Percentiles rank a stretch among this genome's conserved stretches.
phyloP scores from a whole-genome alignment of 306 rosid genomes.

The Rosa lucieae region DNA sequence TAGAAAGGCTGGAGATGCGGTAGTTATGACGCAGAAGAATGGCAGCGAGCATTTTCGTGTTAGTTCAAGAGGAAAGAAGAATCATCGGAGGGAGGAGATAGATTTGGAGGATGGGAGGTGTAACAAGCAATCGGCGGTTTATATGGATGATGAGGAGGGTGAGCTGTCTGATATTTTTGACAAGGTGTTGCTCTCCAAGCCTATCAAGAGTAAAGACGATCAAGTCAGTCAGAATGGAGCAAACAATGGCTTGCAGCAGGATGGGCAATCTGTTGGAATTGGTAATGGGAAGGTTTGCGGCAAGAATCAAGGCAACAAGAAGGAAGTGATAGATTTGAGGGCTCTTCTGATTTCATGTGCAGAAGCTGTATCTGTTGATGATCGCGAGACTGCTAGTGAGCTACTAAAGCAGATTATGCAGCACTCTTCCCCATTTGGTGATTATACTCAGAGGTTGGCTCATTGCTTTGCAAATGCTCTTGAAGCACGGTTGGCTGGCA shows the following conservation, averaged over 20 bases:
- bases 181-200: conserved; percentile 33
- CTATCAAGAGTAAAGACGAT: not conserved
- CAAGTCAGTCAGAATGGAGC: conserved; percentile 14
- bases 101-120: conserved; percentile 48
- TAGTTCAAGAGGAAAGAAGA: conserved; percentile 45
- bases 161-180: conserved; percentile 37
- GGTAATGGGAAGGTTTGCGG: conserved; percentile 38
- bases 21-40: conserved; percentile 31
- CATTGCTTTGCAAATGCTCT: conserved; percentile 61
- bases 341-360: conserved; percentile 59
- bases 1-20: conserved; percentile 23
- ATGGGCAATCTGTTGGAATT: conserved; percentile 24
- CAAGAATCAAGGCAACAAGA: conserved; percentile 45
- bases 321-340: conserved; percentile 59
- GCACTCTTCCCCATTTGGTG: conserved; percentile 61
- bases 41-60: conserved; percentile 29
- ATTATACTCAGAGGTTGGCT: conserved; percentile 63
- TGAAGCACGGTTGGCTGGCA: conserved; percentile 67
- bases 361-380: conserved; percentile 60
- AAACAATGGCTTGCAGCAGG: conserved; percentile 30
- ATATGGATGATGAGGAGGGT: conserved; percentile 12
- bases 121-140: conserved; percentile 48
- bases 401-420: conserved; percentile 65
- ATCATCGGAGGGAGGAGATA: conserved; percentile 41
- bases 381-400: conserved; percentile 55